Percentiles rank a stretch among this genome's conserved stretches.
Conservation (phyloP, 495 filamentous ascomycete genomes). For the Clohesyomyces aquaticus region DNA sequence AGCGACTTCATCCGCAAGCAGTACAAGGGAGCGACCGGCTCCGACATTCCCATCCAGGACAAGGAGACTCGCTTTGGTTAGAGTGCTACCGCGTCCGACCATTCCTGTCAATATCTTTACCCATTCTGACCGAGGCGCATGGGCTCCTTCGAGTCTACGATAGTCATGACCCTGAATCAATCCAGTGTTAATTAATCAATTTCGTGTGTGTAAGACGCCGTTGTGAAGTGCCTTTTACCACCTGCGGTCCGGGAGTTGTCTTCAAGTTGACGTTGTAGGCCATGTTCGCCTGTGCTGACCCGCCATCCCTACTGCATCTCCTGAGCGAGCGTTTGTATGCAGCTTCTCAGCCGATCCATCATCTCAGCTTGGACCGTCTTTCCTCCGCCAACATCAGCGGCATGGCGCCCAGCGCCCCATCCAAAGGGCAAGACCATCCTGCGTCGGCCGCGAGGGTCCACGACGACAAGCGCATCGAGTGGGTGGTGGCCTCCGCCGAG, state of each 20-base stretch:
- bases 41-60: slow-evolving; percentile 65
- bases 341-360: slow-evolving; percentile 16
- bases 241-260: too few relatives aligned
- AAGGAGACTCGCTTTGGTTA: slow-evolving; percentile 56
- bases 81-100: not conserved
- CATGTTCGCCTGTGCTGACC: too few relatives aligned
- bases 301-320: slow-evolving; percentile 12
- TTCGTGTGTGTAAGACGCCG: not conserved
- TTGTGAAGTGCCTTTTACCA: not conserved
- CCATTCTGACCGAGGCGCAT: not conserved
- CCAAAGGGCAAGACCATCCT: slow-evolving; percentile 51
- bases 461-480: slow-evolving; percentile 51
- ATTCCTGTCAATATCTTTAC: not conserved
- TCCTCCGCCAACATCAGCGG: slow-evolving; percentile 12
- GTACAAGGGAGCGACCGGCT: slow-evolving; percentile 65
- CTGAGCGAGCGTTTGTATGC: slow-evolving; percentile 7
- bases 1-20: slow-evolving; percentile 58
- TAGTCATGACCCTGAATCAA: slow-evolving; percentile 7
- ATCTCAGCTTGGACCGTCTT: slow-evolving; percentile 17
- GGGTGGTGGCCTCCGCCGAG: slow-evolving; percentile 49
- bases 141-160: not conserved
- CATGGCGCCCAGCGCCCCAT: slow-evolving; percentile 48
- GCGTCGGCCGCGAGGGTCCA: slow-evolving; percentile 44
- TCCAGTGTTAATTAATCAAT: not conserved
- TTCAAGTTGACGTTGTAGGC: too few relatives aligned